Base-by-base conservation (phyloP, 2,329 filamentous ascomycete species). In the Aureobasidium lini region DNA sequence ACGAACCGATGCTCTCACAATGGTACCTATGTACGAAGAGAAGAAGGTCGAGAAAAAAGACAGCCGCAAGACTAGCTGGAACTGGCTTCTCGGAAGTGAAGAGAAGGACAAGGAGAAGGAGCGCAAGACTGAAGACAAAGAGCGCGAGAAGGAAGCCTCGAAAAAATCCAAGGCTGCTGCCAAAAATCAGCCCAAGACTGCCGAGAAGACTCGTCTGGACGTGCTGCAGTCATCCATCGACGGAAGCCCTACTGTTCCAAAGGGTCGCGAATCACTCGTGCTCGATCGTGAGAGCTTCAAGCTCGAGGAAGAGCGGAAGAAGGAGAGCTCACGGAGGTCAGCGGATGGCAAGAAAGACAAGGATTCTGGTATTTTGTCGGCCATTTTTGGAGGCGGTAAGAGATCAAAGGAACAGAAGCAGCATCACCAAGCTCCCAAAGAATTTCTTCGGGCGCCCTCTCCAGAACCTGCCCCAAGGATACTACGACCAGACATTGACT, bases 141-240 rank as follows among this genome's bases (percentile, higher is more conserved):
- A 63, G 18, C 57, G 62, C 4, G 62, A 63, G 10, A 61, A 62
- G 54, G 47, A 43, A n/a, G 47, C 61, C 6, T 46, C 60, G n/a
- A 62, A 61, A 16, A 64, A 62, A 23, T 62, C 62, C 1, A 61
- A 57, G 16, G 50, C 60, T 15, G 63, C 64, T 52, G 40, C 36
- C 75, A 50, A 54, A 5, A 68, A 67, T 48, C 34, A 60, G 15
- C 62, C 77, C 53, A 91, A 87, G 70, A 86, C 86, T 66, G 76
- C 81, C 64, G 92, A 96, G 67, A 91, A 86, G 65, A 87, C 88
- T 18, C 84, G 93, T 32, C 79, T 96, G 31, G 93, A 97, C 67
- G 83, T 95, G 23, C 78, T 96, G 23, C 92, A 96, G 69, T 88
- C 84, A 39, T 95, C 92, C 0, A 92, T 95, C 69, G 93, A 97